Evolutionary conservation across 139 green algal species (phyloP).

Genomic region (Deuterostichococcus epilithicus): DNA sequence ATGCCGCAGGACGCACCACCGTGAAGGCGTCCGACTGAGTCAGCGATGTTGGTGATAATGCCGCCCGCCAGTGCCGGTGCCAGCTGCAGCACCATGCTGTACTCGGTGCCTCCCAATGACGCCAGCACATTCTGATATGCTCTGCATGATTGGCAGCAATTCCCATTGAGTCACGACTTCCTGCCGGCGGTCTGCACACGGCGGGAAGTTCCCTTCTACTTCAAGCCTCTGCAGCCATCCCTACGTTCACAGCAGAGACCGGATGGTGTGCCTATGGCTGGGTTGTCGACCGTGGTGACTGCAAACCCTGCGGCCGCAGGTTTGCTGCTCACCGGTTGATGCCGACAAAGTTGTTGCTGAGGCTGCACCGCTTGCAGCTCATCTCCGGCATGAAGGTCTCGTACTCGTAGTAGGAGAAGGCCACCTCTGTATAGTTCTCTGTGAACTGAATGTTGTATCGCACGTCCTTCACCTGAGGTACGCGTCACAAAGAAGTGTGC

Average conservation of each 20-base stretch:
- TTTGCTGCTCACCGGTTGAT: conserved; percentile 25
- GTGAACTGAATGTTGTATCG: conserved; percentile 29
- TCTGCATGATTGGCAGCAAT: neutral
- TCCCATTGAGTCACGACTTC: too few relatives aligned
- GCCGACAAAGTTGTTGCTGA: conserved; percentile 15
- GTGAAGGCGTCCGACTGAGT: neutral
- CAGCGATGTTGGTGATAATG: neutral
- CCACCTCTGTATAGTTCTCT: conserved; percentile 21
- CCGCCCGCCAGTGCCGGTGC: neutral
- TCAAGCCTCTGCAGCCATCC: too few relatives aligned
- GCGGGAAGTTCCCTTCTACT: too few relatives aligned
- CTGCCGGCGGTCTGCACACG: too few relatives aligned
- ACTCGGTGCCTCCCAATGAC: neutral
- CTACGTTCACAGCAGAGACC: too few relatives aligned
- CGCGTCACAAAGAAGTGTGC: neutral
- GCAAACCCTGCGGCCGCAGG: too few relatives aligned
- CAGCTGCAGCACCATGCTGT: neutral
- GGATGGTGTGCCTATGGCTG: too few relatives aligned
- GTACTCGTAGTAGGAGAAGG: conserved; percentile 26
- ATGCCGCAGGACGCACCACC: too few relatives aligned
- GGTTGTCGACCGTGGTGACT: too few relatives aligned
- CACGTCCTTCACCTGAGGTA: conserved; percentile 11
- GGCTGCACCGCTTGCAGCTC: conserved; percentile 26
- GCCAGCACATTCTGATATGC: neutral
- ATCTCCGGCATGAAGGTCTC: neutral